These are phyloP conservation scores for Enterospora canceri DNA, from an alignment of 371 early-diverging fungal genomes.

Conservation along the genomic window DNA sequence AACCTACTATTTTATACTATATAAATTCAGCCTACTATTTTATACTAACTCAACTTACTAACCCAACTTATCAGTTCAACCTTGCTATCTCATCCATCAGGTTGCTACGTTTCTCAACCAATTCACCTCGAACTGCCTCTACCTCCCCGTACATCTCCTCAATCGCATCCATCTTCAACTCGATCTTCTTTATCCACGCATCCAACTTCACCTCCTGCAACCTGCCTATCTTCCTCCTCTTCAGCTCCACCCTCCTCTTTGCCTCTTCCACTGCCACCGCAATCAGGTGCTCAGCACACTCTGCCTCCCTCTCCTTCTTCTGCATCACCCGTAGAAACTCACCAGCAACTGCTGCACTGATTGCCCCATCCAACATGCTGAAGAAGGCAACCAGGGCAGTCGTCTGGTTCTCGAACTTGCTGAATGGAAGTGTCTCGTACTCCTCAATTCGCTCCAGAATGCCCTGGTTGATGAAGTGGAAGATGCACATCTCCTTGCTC, in stretches of 20 bases:
- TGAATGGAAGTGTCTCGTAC: conserved; percentile 62
- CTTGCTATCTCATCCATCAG: conserved; percentile 10
- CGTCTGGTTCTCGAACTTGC: conserved; percentile 81
- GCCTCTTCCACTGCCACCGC: conserved; percentile 47
- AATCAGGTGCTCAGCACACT: conserved; percentile 11
- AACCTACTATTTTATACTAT: too few relatives aligned
- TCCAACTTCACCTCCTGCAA: conserved; percentile 52
- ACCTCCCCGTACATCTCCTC: conserved; percentile 30
- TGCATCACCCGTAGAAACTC: conserved; percentile 1
- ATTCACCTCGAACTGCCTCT: conserved; percentile 45
- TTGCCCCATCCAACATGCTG: conserved; percentile 73
- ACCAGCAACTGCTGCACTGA: conserved; percentile 73
- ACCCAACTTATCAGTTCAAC: too few relatives aligned
- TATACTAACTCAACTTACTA: too few relatives aligned
- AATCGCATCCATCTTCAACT: conserved; percentile 43
- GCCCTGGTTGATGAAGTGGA: conserved; percentile 79
- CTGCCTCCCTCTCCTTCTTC: conserved; percentile 6
- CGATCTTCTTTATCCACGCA: conserved; percentile 42
- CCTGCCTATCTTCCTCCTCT: conserved; percentile 37
- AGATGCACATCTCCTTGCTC: conserved; percentile 76
- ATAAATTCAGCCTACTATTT: too few relatives aligned
- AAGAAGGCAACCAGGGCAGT: conserved; percentile 82
- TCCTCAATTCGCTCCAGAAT: conserved; percentile 71
- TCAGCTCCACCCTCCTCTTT: conserved; percentile 19
- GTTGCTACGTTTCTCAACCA: conserved; percentile 13